Evolutionary conservation across 768 basidiomycete species (phyloP), one percentile per base, ranked within the genome.

Genomic region (Collybiopsis confluens): DNA sequence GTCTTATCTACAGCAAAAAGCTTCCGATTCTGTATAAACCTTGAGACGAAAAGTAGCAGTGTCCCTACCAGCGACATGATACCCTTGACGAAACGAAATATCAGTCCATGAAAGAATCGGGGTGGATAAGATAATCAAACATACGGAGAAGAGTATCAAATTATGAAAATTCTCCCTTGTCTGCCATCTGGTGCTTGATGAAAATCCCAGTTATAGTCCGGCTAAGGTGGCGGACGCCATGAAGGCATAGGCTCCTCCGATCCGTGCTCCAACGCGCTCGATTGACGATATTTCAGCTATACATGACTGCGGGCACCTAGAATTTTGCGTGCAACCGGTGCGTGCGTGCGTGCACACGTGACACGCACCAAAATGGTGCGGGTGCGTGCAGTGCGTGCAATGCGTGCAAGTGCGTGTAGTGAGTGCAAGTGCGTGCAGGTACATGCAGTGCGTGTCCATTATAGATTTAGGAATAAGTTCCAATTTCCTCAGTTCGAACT

Each of bases 161-260:
- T 64, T 58, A 35, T 51, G 24, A 57, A 65, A 65, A 38, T 64
- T 58, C 33, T 52, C 51, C 15, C 56, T 20, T 48, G 57, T 58
- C 3, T 66, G 62, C 42, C 2, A 56, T 61, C 27, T 49, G 21
- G 1, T 36, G 33, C 49, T 50, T 55, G 36, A 66, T 60, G 54
- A 64, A 66, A 3, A 62, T 40, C 5, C 62, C 62, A 8, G 58
- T 61, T 24, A 64, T 54, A 0, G 63, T 9, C 65, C 65, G 18
- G 62, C 61, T 33, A 66, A 53, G 6, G 64, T 62, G n/a, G 57
- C 61, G 16, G 61, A 59, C 5, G 62, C 57, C 60, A 66, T 63
- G 35, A 59, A 60, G 13, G 55, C 56, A 52, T 61, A 65, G 11
- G 54, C 21, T 55, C 64, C 62, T 16, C 65, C 65, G 16, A 64